Percentiles rank a stretch among this genome's conserved stretches.
phyloP scores from a whole-genome alignment of 257 asterid genomes.

The Salvia miltiorrhiza region DNA sequence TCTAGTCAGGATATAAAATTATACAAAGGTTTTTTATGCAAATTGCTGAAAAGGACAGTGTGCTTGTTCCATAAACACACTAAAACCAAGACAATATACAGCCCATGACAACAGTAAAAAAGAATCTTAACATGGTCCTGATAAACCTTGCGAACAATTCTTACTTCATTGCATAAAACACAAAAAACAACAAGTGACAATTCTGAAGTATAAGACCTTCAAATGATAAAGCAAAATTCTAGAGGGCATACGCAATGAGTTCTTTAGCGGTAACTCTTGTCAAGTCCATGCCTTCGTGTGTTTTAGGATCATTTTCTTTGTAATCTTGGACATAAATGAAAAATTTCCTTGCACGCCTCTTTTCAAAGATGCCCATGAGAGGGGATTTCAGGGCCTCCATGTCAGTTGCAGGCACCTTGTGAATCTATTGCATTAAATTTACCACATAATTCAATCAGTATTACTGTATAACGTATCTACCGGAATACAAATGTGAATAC shows the following conservation, averaged over 20 bases:
- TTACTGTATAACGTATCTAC: not conserved
- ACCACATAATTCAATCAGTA: constrained; percentile 8
- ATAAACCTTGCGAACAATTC: not conserved
- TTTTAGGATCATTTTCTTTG: constrained; percentile 72
- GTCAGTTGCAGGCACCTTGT: constrained; percentile 93
- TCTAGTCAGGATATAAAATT: not conserved
- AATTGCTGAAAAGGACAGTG: no score
- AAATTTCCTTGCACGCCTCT: constrained; percentile 94
- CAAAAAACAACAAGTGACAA: not conserved
- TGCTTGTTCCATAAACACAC: not conserved
- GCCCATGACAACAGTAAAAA: not conserved
- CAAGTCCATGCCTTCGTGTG: constrained; percentile 95
- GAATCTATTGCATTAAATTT: constrained; percentile 50
- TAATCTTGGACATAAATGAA: constrained; percentile 91
- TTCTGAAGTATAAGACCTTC: not conserved
- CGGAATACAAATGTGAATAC: not conserved
- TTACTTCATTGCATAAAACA: not conserved
- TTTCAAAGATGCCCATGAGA: constrained; percentile 95
- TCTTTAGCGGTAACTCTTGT: constrained; percentile 75
- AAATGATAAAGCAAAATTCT: constrained; percentile 8
- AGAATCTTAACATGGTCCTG: not conserved
- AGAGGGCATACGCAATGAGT: constrained; percentile 67
- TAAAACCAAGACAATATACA: not conserved
- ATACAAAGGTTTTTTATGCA: not conserved
- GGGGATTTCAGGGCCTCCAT: constrained; percentile 98